Evolutionary conservation across 2,329 filamentous ascomycete species (phyloP).

Genomic region (Ophiognomonia clavigignenti-juglandacearum): DNA sequence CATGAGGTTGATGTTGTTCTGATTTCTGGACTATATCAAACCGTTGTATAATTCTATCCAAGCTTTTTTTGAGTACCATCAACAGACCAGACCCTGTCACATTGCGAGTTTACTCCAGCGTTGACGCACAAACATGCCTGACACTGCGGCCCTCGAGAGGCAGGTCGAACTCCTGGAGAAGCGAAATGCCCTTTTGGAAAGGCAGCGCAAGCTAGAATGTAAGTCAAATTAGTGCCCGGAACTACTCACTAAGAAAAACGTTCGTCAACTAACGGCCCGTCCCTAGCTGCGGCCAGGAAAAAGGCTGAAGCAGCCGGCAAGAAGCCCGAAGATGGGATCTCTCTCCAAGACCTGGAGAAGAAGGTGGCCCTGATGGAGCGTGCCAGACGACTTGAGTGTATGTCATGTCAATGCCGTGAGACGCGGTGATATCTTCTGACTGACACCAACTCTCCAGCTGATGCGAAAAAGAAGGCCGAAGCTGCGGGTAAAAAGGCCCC

Average conservation of each 20-base stretch:
- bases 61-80: background rate
- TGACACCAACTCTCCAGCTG: background rate
- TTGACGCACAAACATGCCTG: conserved; percentile 4
- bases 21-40: background rate
- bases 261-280: conserved; percentile 1
- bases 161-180: conserved; percentile 14
- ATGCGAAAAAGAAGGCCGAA: background rate
- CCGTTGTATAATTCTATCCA: background rate
- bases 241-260: background rate
- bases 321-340: background rate
- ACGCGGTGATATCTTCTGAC: background rate
- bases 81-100: too few species aligned
- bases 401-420: background rate
- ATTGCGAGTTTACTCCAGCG: too few species aligned
- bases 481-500: background rate
- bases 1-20: background rate
- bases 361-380: background rate
- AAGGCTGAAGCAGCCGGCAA: conserved; percentile 2
- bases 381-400: background rate
- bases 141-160: conserved; percentile 5
- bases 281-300: conserved; percentile 5
- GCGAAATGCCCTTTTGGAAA: conserved; percentile 4
- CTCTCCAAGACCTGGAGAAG: background rate
- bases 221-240: background rate
- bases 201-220: conserved; percentile 9